Conservation (phyloP, 202 grass and related monocot species). For the Brachypodium distachyon region DNA sequence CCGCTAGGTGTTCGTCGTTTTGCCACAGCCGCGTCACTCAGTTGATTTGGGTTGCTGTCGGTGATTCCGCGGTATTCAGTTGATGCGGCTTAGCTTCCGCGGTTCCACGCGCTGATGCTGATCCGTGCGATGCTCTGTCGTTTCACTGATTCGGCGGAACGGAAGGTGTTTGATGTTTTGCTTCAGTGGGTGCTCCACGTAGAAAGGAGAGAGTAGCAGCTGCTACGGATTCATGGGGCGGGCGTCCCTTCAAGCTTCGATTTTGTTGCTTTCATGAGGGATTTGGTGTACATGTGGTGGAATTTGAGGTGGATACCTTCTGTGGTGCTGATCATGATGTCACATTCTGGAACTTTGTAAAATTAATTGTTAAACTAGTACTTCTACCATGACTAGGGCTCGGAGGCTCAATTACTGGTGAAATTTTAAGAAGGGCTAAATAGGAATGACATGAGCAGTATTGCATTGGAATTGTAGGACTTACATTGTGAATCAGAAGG, state of each 20-base stretch:
- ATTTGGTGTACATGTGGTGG: not conserved
- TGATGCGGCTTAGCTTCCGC: not conserved
- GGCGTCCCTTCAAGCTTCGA: not conserved
- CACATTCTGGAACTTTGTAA: no score
- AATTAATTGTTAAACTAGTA: not conserved
- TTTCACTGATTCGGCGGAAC: not conserved
- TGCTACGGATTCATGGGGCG: not conserved
- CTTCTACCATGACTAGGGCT: no score
- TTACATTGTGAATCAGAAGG: not conserved
- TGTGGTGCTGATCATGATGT: not conserved
- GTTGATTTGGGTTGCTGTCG: not conserved
- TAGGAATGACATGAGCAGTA: not conserved
- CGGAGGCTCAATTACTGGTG: not conserved
- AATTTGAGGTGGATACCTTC: not conserved
- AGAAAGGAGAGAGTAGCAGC: not conserved
- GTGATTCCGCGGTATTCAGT: not conserved
- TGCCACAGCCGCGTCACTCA: not conserved
- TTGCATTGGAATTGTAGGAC: not conserved
- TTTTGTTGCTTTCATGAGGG: not conserved
- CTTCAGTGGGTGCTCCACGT: not conserved
- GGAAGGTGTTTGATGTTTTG: constrained; percentile 12
- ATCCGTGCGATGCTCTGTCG: not conserved
- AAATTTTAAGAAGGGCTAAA: not conserved
- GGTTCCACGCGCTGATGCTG: not conserved
- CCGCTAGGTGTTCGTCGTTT: constrained; percentile 18